Percentiles rank a stretch among this genome's conserved stretches.
Evolutionary conservation across 2,329 filamentous ascomycete genomes (phyloP).

Genomic region (Penicillium concentricum): DNA sequence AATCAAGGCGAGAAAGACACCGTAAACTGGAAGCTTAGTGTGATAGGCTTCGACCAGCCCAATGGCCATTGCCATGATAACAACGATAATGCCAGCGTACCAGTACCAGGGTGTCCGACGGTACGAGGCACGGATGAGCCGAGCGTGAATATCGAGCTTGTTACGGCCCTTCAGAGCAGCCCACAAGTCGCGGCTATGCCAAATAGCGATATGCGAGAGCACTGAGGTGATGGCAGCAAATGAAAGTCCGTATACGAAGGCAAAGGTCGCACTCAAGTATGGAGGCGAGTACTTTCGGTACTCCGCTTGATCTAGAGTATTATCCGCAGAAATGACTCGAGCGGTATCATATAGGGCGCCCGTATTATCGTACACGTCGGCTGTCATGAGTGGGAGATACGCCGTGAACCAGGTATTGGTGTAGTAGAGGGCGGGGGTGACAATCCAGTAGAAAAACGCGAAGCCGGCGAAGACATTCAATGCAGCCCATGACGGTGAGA

Average conservation of each 20-base stretch:
- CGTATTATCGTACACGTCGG: constrained; percentile 39
- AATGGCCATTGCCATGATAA: constrained; percentile 31
- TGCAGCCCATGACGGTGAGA: constrained; percentile 40
- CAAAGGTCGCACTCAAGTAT: constrained; percentile 59
- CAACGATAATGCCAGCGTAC: constrained; percentile 40
- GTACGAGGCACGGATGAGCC: constrained; percentile 41
- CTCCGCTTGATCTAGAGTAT: constrained; percentile 58
- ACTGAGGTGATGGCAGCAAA: constrained; percentile 63
- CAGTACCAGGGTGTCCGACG: constrained; percentile 44
- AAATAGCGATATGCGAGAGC: constrained; percentile 31
- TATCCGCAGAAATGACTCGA: constrained; percentile 52
- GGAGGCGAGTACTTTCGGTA: constrained; percentile 65
- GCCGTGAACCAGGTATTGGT: constrained; percentile 32
- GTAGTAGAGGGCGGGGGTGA: constrained; percentile 35
- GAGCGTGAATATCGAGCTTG: constrained; percentile 43
- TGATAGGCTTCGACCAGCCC: constrained; percentile 43
- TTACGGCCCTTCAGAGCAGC: constrained; percentile 33
- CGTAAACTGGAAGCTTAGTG: constrained; percentile 46
- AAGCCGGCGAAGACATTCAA: constrained; percentile 42
- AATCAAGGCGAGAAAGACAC: constrained; percentile 43
- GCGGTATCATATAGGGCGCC: constrained; percentile 59
- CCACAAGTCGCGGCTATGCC: constrained; percentile 32
- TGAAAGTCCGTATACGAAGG: constrained; percentile 55
- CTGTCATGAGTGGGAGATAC: constrained; percentile 30
- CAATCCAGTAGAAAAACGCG: constrained; percentile 37